phyloP scores from a whole-genome alignment of 1,284 basidiomycete species.

The Rhodotorula sp. region DNA sequence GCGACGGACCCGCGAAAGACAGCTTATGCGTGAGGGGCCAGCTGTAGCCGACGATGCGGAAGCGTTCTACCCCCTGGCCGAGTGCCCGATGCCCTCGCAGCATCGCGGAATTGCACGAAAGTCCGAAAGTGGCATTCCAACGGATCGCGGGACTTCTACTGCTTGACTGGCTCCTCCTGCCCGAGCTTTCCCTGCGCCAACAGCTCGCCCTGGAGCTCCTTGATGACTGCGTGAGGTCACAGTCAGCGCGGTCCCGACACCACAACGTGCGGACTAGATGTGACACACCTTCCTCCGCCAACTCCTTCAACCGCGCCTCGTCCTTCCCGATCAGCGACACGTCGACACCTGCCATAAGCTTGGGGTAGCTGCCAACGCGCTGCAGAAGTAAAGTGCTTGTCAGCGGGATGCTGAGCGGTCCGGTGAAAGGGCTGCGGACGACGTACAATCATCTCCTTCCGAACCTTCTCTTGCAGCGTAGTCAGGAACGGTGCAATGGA shows the following conservation, averaged over 20 bases:
- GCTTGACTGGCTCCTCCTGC: slow-evolving; percentile 25
- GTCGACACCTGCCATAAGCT: slow-evolving; percentile 59
- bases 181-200: slow-evolving; percentile 53
- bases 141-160: not conserved
- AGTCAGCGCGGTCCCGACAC: slow-evolving; percentile 11
- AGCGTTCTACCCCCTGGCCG: too few species aligned
- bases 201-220: slow-evolving; percentile 56
- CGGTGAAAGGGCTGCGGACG: too few species aligned
- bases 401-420: not conserved
- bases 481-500: slow-evolving; percentile 86
- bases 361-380: slow-evolving; percentile 46
- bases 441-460: slow-evolving; percentile 71
- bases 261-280: slow-evolving; percentile 1
- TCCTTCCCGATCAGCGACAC: slow-evolving; percentile 80
- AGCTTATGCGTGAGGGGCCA: too few species aligned
- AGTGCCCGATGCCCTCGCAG: too few species aligned
- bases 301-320: slow-evolving; percentile 56
- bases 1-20: too few species aligned
- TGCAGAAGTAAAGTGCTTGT: slow-evolving; percentile 61
- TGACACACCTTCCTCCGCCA: slow-evolving; percentile 66
- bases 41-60: too few species aligned
- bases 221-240: slow-evolving; percentile 47
- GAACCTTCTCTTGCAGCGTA: slow-evolving; percentile 70
- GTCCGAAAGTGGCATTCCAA: not conserved
- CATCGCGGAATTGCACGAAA: not conserved